phyloP scores from a whole-genome alignment of 768 basidiomycete species.

The Mycena amicta region DNA sequence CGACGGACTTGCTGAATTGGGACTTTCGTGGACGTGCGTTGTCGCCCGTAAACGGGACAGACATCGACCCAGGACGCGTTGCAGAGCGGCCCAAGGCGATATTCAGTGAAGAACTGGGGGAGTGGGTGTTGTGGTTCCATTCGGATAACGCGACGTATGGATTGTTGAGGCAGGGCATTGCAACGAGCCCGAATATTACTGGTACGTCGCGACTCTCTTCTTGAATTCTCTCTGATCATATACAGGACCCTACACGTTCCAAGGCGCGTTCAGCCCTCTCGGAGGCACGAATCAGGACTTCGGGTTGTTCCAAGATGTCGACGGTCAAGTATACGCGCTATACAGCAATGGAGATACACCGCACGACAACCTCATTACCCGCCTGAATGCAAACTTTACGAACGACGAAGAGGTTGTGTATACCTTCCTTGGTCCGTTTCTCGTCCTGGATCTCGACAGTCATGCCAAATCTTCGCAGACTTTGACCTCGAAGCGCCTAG shows the following conservation, averaged over 20 bases:
- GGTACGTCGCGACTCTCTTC: constrained; percentile 15
- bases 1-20: constrained; percentile 32
- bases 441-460: no score
- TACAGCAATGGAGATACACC: constrained; percentile 29
- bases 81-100: constrained; percentile 31
- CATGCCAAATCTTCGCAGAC: no score
- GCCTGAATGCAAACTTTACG: constrained; percentile 27
- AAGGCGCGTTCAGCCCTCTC: constrained; percentile 24
- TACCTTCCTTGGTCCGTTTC: constrained; percentile 24
- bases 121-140: constrained; percentile 35
- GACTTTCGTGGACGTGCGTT: constrained; percentile 30
- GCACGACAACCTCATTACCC: constrained; percentile 29
- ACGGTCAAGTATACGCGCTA: constrained; percentile 25
- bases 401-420: constrained; percentile 30
- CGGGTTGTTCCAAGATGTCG: constrained; percentile 27
- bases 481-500: no score
- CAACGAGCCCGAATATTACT: constrained; percentile 31
- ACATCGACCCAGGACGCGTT: constrained; percentile 28
- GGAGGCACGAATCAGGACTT: constrained; percentile 28
- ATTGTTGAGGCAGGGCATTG: constrained; percentile 29
- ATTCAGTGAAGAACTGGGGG: constrained; percentile 25
- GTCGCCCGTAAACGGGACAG: constrained; percentile 28
- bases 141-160: constrained; percentile 33
- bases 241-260: constrained; percentile 28
- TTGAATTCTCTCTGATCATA: background rate